These are phyloP conservation scores for Chiua sp. DNA, from an alignment of 1,284 basidiomycete genomes.

Conservation along the genomic window DNA sequence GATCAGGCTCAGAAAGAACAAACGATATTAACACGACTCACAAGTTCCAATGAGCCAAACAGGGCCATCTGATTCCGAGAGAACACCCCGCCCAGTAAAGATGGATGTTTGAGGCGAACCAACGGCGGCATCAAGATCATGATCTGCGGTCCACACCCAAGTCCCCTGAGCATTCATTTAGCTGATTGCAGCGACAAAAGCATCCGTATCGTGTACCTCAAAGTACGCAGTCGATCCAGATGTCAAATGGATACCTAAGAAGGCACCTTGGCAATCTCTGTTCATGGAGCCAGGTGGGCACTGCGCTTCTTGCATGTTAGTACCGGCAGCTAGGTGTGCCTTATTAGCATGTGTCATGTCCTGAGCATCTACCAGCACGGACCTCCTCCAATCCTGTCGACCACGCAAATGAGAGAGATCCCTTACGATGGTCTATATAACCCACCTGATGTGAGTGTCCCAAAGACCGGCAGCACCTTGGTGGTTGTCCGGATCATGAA, in stretches of 20 bases:
- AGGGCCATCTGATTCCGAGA: conserved; percentile 56
- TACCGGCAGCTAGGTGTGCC: conserved; percentile 41
- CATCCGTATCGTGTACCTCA: conserved; percentile 37
- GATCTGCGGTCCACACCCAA: conserved; percentile 67
- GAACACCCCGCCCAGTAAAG: conserved; percentile 58
- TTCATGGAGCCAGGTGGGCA: conserved; percentile 42
- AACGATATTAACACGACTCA: conserved; percentile 11
- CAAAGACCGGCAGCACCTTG: conserved; percentile 58
- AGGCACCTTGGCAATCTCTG: conserved; percentile 50
- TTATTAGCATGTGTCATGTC: not conserved
- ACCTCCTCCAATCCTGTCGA: conserved; percentile 33
- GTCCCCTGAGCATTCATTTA: conserved; percentile 39
- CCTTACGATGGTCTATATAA: not conserved
- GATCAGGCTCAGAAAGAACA: not conserved
- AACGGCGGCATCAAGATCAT: conserved; percentile 43
- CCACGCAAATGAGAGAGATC: not conserved
- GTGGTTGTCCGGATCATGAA: conserved; percentile 48
- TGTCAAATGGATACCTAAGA: conserved; percentile 59
- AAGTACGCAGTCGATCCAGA: conserved; percentile 52
- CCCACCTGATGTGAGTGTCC: conserved; percentile 62
- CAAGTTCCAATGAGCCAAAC: conserved; percentile 56
- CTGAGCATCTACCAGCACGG: not conserved
- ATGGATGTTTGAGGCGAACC: conserved; percentile 43
- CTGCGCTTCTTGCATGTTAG: conserved; percentile 44
- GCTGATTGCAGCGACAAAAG: not conserved